Base-by-base conservation (phyloP, 495 filamentous ascomycete species). In the Filosporella fistucella region DNA sequence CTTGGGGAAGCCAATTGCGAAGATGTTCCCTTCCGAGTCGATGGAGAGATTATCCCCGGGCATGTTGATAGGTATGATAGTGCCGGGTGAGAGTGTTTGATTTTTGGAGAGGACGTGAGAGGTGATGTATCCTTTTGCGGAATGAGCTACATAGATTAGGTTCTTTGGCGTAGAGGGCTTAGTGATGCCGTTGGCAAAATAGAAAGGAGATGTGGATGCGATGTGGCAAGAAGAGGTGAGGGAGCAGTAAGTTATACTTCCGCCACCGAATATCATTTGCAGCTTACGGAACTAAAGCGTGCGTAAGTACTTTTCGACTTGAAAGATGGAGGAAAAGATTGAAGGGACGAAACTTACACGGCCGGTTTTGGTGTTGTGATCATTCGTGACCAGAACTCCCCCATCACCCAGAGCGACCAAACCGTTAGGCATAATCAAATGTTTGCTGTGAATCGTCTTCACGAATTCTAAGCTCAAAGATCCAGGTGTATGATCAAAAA, bases 41-140 rank as follows among this genome's bases (percentile, higher is more conserved):
- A 62, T 26, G 1, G 61, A 60, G 2, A 70, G 30, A 30, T 68
- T 70, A 46, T 70, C 65, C 3, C 66, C 3, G 30, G 51, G 44
- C 56, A 59, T 33, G 12, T 52, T 44, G 5, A 58, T 35, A 7
- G 44, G 12, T 12, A 69, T 62, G 17, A 28, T 42, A 11, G 60
- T 53, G 23, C 63, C 14, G 5, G 51, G 46, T 7, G 18, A 16
- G 8, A 60, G 20, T 16, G 58, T 39, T 14, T 45, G 36, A n/a
- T 45, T 26, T 34, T 52, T 30, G 0, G 55, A 32, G 5, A 57
- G 25, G 24, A 53, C 24, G 41, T 60, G 52, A 11, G 64, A 55
- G 1, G 48, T 42, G 1, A 67, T 45, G 1, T 20, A 43, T 12
- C 56, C 61, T 16, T 41, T 35, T 6, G 40, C 39, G 5, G 60